A percentile compares a stretch with the other conserved stretches of the same genome.
Evolutionary conservation across 345 rosid species (phyloP).

Genomic region (Melaleuca alternifolia): DNA sequence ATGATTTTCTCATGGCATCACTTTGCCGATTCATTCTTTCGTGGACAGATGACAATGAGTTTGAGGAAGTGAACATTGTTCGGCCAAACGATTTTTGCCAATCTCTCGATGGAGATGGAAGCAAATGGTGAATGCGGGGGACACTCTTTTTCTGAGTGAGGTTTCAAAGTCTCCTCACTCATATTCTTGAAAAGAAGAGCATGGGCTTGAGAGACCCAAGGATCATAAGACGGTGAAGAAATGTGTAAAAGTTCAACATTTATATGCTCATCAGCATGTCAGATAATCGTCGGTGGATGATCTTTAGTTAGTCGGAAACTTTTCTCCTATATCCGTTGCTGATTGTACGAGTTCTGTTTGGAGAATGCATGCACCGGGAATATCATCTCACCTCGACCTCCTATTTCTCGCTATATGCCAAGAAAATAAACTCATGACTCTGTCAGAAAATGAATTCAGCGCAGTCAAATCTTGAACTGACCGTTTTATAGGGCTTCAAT

Average conservation of each 20-base stretch:
- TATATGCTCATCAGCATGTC: neutral
- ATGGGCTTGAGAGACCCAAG: neutral
- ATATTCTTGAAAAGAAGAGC: neutral
- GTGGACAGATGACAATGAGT: conserved; percentile 10
- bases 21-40: neutral
- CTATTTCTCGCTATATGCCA: neutral
- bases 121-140: conserved; percentile 24
- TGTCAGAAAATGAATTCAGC: neutral
- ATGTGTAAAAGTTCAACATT: neutral
- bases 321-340: neutral
- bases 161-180: neutral
- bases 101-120: conserved; percentile 7
- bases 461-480: neutral
- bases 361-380: neutral
- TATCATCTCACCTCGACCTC: neutral
- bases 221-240: neutral
- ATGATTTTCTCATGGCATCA: neutral
- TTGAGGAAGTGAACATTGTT: conserved; percentile 6
- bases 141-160: neutral
- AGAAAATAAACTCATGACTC: neutral
- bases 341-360: neutral
- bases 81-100: conserved; percentile 3
- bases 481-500: neutral
- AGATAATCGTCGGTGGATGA: neutral
- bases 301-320: neutral